Conservation (phyloP, 495 filamentous ascomycete species). For the Collariella sp. region DNA sequence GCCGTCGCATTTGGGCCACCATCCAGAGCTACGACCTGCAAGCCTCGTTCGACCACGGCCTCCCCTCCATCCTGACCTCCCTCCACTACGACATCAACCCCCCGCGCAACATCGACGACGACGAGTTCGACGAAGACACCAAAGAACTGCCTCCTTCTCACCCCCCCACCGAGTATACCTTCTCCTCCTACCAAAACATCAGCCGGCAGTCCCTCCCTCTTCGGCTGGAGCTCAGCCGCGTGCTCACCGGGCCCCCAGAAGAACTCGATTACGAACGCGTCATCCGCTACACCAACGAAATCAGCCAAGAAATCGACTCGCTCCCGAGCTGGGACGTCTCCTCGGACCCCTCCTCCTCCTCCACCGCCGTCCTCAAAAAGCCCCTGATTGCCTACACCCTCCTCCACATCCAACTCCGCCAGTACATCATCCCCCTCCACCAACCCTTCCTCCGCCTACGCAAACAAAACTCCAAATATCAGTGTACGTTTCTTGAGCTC, state of each 20-base stretch:
- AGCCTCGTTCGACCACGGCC: constrained; percentile 49
- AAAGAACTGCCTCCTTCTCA: constrained; percentile 29
- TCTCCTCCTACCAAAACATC: constrained; percentile 35
- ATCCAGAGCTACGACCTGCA: constrained; percentile 54
- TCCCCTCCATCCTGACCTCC: constrained; percentile 40
- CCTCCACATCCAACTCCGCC: constrained; percentile 35
- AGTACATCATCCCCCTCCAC: constrained; percentile 39
- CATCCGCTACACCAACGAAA: constrained; percentile 37
- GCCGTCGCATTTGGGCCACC: constrained; percentile 55
- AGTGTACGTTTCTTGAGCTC: no score
- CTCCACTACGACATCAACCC: constrained; percentile 33
- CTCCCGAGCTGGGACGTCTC: constrained; percentile 36
- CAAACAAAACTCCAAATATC: constrained; percentile 35
- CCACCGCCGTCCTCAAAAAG: constrained; percentile 19
- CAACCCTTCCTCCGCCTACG: constrained; percentile 36
- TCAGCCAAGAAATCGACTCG: constrained; percentile 36
- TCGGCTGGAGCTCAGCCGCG: constrained; percentile 35
- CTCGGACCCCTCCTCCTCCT: not conserved
- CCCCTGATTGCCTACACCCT: constrained; percentile 35
- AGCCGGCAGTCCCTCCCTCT: constrained; percentile 32
- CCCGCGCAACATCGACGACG: constrained; percentile 37
- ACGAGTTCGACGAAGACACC: constrained; percentile 37
- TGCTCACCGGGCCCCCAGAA: constrained; percentile 27
- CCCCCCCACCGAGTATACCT: constrained; percentile 31
- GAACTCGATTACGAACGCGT: constrained; percentile 37